Conservation (phyloP, 495 filamentous ascomycete genomes). For the Coniosporium apollinis region DNA sequence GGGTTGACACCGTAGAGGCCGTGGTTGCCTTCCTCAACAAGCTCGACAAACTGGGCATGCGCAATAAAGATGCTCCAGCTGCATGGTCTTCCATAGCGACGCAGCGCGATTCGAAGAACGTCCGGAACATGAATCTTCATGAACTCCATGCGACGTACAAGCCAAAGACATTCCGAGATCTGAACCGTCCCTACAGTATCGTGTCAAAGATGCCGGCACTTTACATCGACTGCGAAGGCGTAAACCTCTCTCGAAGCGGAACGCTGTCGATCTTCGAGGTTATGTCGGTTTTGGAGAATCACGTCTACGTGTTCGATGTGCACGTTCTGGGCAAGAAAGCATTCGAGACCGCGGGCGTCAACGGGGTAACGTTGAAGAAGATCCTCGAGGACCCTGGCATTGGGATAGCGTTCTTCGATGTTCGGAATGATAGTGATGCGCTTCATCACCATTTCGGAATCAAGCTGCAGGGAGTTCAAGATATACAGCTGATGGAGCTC, state of each 20-base stretch:
- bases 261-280: conserved; percentile 35
- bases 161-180: too few species aligned
- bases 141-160: too few species aligned
- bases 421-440: conserved; percentile 41
- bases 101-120: too few species aligned
- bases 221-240: conserved; percentile 41
- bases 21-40: too few species aligned
- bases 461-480: conserved; percentile 24
- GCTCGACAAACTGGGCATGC: too few species aligned
- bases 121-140: too few species aligned
- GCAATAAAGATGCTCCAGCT: too few species aligned
- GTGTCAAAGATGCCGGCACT: too few species aligned
- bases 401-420: conserved; percentile 38
- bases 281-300: conserved; percentile 16
- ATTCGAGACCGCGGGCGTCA: conserved; percentile 24
- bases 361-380: conserved; percentile 26
- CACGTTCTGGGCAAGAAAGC: conserved; percentile 26
- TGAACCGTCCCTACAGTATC: too few species aligned
- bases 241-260: conserved; percentile 30
- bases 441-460: conserved; percentile 30
- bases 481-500: conserved; percentile 41
- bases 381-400: conserved; percentile 32
- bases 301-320: conserved; percentile 35
- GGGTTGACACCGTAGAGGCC: too few species aligned
- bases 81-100: too few species aligned